Base-by-base conservation (phyloP, 2,329 filamentous ascomycete species). In the Teratosphaeria epicoccoides region DNA sequence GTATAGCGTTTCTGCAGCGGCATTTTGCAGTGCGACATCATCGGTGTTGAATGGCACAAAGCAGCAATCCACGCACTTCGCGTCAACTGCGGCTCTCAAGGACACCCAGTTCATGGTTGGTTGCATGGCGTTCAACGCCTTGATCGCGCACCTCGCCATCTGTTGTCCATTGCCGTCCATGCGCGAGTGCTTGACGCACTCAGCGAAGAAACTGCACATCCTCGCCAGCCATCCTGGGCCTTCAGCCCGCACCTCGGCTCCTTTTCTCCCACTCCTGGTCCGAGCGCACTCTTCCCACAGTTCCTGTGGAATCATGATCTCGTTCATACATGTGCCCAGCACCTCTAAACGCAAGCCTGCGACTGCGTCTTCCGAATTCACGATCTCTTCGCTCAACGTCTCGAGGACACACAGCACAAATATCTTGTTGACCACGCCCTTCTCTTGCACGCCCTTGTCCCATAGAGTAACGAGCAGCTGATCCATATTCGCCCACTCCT, bases 401-500 rank as follows among this genome's bases (percentile, higher is more conserved):
- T 97, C 93, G 48, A 98, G 77, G 44, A 97, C 81, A 54, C 85
- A 85, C 28, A 98, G 77, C 26, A 96, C 90, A 51, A 97, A 80
- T 66, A 93, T 86, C 69, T 94, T 93, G 67, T 89, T 84, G 46
- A 78, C 75, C 28, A 79, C 66, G 50, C 64, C 64, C 49, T 65
- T 64, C 45, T 63, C 62, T 28, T 57, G 51, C 29, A 60, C 47
- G 10, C 56, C 46, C 46, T 60, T 73, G 24, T 75, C 73, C 93
- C 93, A 98, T 20, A 97, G 76, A 62, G 82, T 79, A 44, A 90
- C 80, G 51, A 98, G 77, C 64, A 87, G 77, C 57, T 82, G 73
- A 67, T 98, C 94, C 91, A 98, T 95, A 65, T 94, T 83, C 74
- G 86, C 83, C 93, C 94, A 98, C 55, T 93, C 86, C 26, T 81